Evolutionary conservation across 2,329 filamentous ascomycete genomes (phyloP).

Genomic region (Neurospora sp.): DNA sequence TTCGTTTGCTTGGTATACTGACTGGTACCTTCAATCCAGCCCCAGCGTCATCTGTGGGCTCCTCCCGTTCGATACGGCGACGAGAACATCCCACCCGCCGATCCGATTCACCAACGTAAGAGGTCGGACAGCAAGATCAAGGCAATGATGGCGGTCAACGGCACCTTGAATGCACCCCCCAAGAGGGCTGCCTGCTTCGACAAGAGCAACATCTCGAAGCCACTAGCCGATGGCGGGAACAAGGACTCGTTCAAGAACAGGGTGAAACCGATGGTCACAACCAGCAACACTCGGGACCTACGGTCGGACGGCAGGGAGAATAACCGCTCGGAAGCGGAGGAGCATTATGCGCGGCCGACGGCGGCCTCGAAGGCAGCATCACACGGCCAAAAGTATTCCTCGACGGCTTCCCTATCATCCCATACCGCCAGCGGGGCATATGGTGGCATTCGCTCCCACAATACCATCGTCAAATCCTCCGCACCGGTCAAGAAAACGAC

Average conservation of each 20-base stretch:
- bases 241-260: conserved; percentile 26
- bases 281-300: conserved; percentile 13
- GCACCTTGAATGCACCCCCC: conserved; percentile 50
- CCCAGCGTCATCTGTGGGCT: conserved; percentile 53
- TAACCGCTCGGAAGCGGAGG: not conserved
- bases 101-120: conserved; percentile 66
- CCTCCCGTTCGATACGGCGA: conserved; percentile 43
- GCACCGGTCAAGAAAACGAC: conserved; percentile 19
- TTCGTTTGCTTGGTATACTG: conserved; percentile 4
- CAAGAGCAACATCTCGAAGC: conserved; percentile 58
- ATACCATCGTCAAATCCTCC: conserved; percentile 4
- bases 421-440: not conserved
- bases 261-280: conserved; percentile 19
- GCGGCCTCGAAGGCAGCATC: conserved; percentile 5
- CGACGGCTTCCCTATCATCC: not conserved
- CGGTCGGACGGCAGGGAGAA: conserved; percentile 37
- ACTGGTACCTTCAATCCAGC: conserved; percentile 35
- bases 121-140: conserved; percentile 64
- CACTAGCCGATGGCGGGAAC: conserved; percentile 13
- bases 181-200: conserved; percentile 78
- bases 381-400: conserved; percentile 4
- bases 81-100: conserved; percentile 55
- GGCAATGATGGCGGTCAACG: conserved; percentile 34
- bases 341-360: not conserved
- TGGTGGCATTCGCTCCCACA: conserved; percentile 1